Base-by-base conservation (phyloP, 805 yeast genomes). In the Ogataea sp. region DNA sequence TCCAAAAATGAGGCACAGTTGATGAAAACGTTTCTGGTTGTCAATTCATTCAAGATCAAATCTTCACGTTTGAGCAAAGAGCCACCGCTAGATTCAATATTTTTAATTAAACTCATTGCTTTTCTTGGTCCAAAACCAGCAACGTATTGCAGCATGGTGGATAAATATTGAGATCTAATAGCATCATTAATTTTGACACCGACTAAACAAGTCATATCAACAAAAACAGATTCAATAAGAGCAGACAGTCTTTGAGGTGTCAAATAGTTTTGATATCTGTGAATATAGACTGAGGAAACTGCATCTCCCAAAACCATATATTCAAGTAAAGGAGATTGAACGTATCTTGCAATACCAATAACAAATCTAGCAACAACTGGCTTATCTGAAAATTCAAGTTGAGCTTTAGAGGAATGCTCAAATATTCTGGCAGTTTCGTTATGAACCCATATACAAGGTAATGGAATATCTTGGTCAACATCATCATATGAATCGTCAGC, bases 91-190 rank as follows among this genome's bases (percentile, higher is more conserved):
- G 70, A 67, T 53, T 83, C 87, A 46, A 93, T 78, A 32, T 84
- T 85, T 58, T 88, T 84, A 33, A 90, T 56, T 43, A 93, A 70
- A 35, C 95, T 95, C 21, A 83, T 73, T 0, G 97, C 90, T 60
- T 93, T 93, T 65, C 98, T 80, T 37, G 95, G 95, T 32, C 99
- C 99, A 43, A 93, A 70, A 20, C 99, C 99, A 8, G 94, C 77
- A 37, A 93, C 75, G 55, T 74, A 93, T 24, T 79, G 93, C 44
- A 93, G 66, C 38, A 78, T 61, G 26, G 75, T 73, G 3, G 95
- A 85, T 43, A 77, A 62, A 52, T 86, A 84, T 1, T 78, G 67
- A 40, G 83, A 84, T 43, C 87, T 68, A 6, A 87, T 80, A 7
- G 96, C 95, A 45, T 82, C 89, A 52, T 93, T 90, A 52, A 93